Percentiles rank a stretch among this genome's conserved stretches.
Evolutionary conservation across 257 asterid genomes (phyloP).

Genomic region (Solanum phureja): DNA sequence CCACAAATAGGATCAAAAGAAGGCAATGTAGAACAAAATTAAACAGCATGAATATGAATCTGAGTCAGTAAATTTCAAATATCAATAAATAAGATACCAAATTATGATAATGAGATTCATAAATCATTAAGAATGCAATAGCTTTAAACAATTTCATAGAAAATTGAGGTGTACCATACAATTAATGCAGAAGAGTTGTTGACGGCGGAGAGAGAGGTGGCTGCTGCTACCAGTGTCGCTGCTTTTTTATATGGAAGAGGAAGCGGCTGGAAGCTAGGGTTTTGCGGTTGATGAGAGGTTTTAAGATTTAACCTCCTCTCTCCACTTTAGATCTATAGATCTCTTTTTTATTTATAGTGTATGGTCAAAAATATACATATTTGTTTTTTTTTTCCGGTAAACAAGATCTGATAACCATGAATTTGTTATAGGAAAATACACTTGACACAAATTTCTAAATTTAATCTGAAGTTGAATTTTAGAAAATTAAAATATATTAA

Average conservation of each 20-base stretch:
- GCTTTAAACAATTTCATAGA: not conserved
- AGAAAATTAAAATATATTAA: no score
- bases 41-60: not conserved
- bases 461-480: no score
- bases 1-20: not conserved
- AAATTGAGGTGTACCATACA: not conserved
- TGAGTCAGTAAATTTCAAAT: not conserved
- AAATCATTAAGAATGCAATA: not conserved
- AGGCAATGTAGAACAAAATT: not conserved
- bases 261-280: not conserved
- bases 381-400: not conserved
- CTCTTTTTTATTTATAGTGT: not conserved
- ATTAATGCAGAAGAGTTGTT: not conserved
- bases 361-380: not conserved
- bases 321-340: not conserved
- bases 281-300: not conserved
- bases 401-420: not conserved
- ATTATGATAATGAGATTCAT: not conserved
- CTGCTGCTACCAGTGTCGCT: not conserved
- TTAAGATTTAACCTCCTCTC: not conserved
- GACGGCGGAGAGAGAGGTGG: not conserved
- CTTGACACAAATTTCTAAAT: not conserved
- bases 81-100: not conserved
- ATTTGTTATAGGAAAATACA: no score
- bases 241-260: not conserved